Percentiles rank a stretch among this genome's conserved stretches.
These are phyloP conservation scores for Wolfiporia cocos DNA, from an alignment of 1,284 basidiomycete species.

Conservation along the genomic window DNA sequence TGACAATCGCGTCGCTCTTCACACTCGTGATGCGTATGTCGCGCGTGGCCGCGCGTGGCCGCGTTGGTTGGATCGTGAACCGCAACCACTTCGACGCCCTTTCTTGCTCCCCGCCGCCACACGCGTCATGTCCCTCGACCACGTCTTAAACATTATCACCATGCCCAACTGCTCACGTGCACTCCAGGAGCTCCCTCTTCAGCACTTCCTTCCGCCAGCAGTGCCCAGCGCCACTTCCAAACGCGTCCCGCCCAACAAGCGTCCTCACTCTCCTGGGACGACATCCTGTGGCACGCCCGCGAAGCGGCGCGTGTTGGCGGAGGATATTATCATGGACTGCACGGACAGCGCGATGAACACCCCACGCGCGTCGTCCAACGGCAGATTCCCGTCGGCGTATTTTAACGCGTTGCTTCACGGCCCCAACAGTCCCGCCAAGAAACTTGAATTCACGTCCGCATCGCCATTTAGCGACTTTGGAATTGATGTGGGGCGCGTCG, in stretches of 20 bases:
- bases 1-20: no score
- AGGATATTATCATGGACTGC: constrained; percentile 39
- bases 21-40: no score
- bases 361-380: constrained; percentile 15
- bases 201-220: constrained; percentile 33
- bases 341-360: no score
- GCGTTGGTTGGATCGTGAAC: no score
- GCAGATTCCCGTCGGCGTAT: constrained; percentile 18
- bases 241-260: constrained; percentile 34
- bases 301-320: constrained; percentile 62
- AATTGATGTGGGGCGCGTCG: neutral
- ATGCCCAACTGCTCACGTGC: no score
- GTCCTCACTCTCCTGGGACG: constrained; percentile 46
- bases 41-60: no score
- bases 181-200: constrained; percentile 53
- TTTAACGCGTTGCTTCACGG: constrained; percentile 29
- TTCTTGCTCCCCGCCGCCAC: no score
- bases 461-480: neutral
- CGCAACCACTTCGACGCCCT: no score
- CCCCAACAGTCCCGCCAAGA: constrained; percentile 36
- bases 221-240: constrained; percentile 14
- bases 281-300: constrained; percentile 49
- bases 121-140: no score
- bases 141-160: no score
- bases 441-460: constrained; percentile 40